A percentile compares a stretch with the other conserved stretches of the same genome.
Evolutionary conservation across 805 yeast species (phyloP).

Genomic region (Candida endomychidarum): DNA sequence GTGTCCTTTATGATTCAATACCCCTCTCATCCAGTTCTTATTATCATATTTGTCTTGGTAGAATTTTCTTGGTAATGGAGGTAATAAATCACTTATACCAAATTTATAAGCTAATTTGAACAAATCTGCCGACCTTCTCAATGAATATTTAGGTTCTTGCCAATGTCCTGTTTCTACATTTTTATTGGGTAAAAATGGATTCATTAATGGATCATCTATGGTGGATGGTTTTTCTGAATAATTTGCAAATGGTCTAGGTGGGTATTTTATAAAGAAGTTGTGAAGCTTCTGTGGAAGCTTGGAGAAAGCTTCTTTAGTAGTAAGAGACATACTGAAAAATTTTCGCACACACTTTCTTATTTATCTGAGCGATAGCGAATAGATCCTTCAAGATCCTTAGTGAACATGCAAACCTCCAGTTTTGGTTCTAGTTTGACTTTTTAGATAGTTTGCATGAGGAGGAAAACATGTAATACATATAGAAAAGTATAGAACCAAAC

Average conservation of each 20-base stretch:
- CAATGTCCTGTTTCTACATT: conserved; percentile 78
- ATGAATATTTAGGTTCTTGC: conserved; percentile 76
- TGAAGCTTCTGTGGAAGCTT: conserved; percentile 70
- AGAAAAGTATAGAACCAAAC: no score
- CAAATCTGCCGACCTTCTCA: conserved; percentile 79
- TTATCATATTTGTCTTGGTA: conserved; percentile 72
- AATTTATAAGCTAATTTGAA: conserved; percentile 78
- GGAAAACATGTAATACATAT: no score
- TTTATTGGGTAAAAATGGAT: conserved; percentile 84
- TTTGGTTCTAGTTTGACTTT: no score
- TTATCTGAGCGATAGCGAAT: no score
- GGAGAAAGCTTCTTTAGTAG: conserved; percentile 47
- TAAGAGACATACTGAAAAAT: conserved; percentile 24
- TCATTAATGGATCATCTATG: conserved; percentile 67
- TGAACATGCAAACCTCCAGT: no score
- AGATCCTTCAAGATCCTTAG: background rate
- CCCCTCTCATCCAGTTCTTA: conserved; percentile 75
- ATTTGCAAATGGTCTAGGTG: conserved; percentile 74
- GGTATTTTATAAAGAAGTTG: conserved; percentile 75
- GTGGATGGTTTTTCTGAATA: conserved; percentile 66
- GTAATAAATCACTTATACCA: conserved; percentile 79
- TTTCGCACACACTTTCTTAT: conserved; percentile 1
- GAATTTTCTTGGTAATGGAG: conserved; percentile 68
- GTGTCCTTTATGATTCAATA: conserved; percentile 73
- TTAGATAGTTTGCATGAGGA: no score